Evolutionary conservation across 345 rosid species (phyloP), one percentile per base, ranked within the genome.

Genomic region (Carallia pectinifolia): DNA sequence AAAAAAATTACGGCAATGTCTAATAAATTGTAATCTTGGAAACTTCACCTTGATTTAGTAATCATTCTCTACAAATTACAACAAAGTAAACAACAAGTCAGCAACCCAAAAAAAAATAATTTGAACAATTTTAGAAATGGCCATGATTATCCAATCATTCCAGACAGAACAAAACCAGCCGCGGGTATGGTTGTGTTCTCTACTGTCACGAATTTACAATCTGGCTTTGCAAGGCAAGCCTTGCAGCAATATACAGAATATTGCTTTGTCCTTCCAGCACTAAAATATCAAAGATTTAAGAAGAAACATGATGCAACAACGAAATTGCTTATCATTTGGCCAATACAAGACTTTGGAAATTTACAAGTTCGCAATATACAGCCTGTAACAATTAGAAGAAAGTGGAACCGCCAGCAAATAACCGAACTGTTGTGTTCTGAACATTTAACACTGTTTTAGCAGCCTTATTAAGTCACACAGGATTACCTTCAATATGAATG

Each of bases 291-390:
- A 47, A 10, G 55, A 38, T 17, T 33, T 12, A 36, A 16, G n/a
- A 30, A 53, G 68, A 61, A 18, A 30, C 18, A 17, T 10, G 29
- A 53, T 4, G 48, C 50, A 31, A 53, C 23, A 68, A 44, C 39
- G 9, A 58, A 58, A 47, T n/a, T 48, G 44, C 73, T 70, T 50
- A 66, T 67, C 71, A 73, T 54, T 64, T 17, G 39, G 66, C 52
- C 72, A 82, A 69, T 54, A 63, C 68, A 70, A 66, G 75, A 66
- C 56, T 77, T 66, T 72, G 72, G 67, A 72, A 77, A 72, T 70
- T 54, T 60, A 82, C 75, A 67, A 69, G 71, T 79, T 66, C 37
- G 12, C 61, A 16, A 61, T 27, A 74, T 23, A 55, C 52, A 60
- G 60, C 44, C 62, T 61, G 73, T 67, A 61, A 38, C 56, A 69